Evolutionary conservation across 2,329 filamentous ascomycete genomes (phyloP).

Genomic region (Calonectria pseudoreteaudii): DNA sequence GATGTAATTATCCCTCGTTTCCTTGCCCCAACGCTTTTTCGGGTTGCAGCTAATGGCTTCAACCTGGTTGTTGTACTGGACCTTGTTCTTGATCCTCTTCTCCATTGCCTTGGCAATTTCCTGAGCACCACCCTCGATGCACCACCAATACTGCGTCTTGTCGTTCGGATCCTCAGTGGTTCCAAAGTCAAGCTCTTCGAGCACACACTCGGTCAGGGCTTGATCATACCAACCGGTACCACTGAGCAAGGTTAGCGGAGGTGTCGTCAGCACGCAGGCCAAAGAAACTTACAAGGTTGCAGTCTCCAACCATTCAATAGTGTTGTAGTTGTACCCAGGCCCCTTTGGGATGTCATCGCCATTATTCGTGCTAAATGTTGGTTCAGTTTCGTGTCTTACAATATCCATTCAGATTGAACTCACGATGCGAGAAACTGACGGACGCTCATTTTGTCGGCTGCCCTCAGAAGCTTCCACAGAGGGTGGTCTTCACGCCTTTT

Average conservation of each 20-base stretch:
- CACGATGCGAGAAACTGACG: conserved; percentile 37
- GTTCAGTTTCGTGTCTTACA: background rate
- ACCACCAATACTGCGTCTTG: conserved; percentile 31
- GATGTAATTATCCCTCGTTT: background rate
- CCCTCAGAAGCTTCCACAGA: conserved; percentile 28
- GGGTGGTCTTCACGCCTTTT: background rate
- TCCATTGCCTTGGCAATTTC: conserved; percentile 29
- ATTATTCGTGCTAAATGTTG: background rate
- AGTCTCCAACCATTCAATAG: conserved; percentile 39
- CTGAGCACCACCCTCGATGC: conserved; percentile 33
- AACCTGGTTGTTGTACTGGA: conserved; percentile 29
- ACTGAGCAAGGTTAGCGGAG: background rate
- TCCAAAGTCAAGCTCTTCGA: conserved; percentile 37
- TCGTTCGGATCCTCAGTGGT: background rate
- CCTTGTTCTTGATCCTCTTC: background rate
- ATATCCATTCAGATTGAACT: conserved; percentile 1
- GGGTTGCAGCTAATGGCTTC: conserved; percentile 29
- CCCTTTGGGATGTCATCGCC: background rate
- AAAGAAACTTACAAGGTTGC: conserved; percentile 27
- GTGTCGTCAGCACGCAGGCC: rapidly evolving
- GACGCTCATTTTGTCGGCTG: conserved; percentile 28
- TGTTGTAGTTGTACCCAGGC: conserved; percentile 31
- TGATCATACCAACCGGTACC: conserved; percentile 41
- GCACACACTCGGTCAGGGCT: conserved; percentile 28
- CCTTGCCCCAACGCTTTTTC: background rate